Evolutionary conservation across 345 rosid genomes (phyloP), one percentile per base, ranked within the genome.

Genomic region (Eucalyptus shirleyi): DNA sequence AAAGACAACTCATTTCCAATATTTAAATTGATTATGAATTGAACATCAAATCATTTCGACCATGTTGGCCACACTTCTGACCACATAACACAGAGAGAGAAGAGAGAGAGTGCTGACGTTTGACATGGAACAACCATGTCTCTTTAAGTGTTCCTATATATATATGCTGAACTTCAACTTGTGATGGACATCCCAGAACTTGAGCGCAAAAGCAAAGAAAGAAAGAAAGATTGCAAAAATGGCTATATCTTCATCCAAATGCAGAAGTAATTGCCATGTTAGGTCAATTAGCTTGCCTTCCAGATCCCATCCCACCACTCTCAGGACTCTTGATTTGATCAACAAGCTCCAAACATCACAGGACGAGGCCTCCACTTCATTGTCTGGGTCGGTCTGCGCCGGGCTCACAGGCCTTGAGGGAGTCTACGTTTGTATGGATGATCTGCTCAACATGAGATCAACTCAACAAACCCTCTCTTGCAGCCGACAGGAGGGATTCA

Each of bases 231-330:
- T 21, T 53, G 59, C 59, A 53, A 88, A 82, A 87, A 92, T 94
- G 95, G 93, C 93, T 14, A 81, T 87, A 42, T 50, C 88, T 86
- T 86, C 87, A 47, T 42, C 87, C 53, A 86, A 47, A 51, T 45
- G 87, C 87, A 44, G 9, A 45, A 55, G 56, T 40, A 86, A 28
- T 10, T 30, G 37, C 60, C 87, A 86, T 86, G 59, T 91, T 42
- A 90, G 97, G 93, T 95, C 97, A 45, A 92, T 94, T 45, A 97
- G 98, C 91, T 91, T 96, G 88, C 96, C 97, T 86, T 91, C 97
- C 26, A 95, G 96, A 81, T 92, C 96, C 72, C 97, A 97, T 92
- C 98, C 97, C 34, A 90, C 88, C 82, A 95, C 95, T 37, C 80
- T 87, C 8, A 90, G 42, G 49, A 69, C 93, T 11, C 94, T 93